Conservation (phyloP, 2,329 filamentous ascomycete genomes). For the Sclerotinia spermophila region DNA sequence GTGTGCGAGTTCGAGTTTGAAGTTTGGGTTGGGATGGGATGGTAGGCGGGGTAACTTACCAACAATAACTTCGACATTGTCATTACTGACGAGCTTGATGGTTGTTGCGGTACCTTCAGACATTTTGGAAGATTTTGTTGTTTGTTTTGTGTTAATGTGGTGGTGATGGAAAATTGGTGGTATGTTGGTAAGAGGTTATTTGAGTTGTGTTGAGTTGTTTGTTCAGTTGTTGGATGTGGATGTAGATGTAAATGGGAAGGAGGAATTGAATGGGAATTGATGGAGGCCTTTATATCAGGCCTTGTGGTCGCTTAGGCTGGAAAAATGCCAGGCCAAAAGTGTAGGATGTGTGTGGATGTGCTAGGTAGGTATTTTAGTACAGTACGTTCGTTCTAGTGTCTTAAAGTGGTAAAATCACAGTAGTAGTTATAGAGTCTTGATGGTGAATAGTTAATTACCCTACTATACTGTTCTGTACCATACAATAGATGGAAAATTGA, state of each 20-base stretch:
- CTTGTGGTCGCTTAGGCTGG: constrained; percentile 3
- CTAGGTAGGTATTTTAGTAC: neutral
- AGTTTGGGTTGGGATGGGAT: neutral
- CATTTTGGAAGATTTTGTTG: constrained; percentile 30
- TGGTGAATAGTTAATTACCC: neutral
- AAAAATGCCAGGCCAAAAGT: neutral
- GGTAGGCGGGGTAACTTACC: constrained; percentile 41
- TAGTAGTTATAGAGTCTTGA: neutral
- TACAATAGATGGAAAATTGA: neutral
- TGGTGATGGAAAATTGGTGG: neutral
- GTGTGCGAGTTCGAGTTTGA: constrained; percentile 21
- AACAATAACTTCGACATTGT: constrained; percentile 47
- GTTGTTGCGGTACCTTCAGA: constrained; percentile 33
- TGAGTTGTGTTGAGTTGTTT: neutral
- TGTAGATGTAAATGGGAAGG: constrained; percentile 2
- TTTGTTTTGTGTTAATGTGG: neutral
- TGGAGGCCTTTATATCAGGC: constrained; percentile 11
- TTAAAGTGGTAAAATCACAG: neutral
- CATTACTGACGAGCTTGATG: constrained; percentile 49
- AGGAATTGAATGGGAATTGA: neutral
- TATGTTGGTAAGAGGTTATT: neutral
- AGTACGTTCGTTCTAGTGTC: neutral
- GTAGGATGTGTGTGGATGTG: neutral
- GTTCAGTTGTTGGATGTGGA: constrained; percentile 9
- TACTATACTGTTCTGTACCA: too few relatives aligned